These are phyloP conservation scores for Nidula niveotomentosa DNA, from an alignment of 1,284 basidiomycete species.

Conservation along the genomic window DNA sequence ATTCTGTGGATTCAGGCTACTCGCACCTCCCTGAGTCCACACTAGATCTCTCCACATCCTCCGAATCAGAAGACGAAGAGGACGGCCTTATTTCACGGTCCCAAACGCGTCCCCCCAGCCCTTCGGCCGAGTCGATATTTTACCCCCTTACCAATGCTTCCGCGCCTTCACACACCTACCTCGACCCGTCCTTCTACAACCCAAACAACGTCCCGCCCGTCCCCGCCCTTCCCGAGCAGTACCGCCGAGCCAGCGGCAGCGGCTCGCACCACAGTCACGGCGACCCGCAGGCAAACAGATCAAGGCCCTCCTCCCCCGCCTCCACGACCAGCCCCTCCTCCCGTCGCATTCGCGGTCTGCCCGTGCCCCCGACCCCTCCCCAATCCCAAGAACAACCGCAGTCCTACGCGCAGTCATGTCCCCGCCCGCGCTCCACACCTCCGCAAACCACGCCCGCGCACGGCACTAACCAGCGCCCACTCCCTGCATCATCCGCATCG, in stretches of 20 bases:
- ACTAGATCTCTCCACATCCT: constrained; percentile 28
- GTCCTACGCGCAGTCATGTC: not conserved
- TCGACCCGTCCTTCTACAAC: constrained; percentile 39
- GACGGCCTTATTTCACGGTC: constrained; percentile 19
- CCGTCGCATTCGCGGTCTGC: constrained; percentile 13
- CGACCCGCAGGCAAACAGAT: constrained; percentile 6
- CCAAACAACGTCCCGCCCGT: constrained; percentile 28
- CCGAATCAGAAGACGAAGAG: constrained; percentile 25
- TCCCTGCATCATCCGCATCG: not conserved
- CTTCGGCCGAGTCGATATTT: constrained; percentile 36
- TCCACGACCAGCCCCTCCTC: constrained; percentile 11
- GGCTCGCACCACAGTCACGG: not conserved
- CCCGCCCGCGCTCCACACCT: constrained; percentile 25
- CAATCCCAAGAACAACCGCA: constrained; percentile 7
- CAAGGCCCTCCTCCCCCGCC: constrained; percentile 22
- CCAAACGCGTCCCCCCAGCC: constrained; percentile 28
- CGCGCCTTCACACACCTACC: constrained; percentile 35
- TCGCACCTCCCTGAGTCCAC: not conserved
- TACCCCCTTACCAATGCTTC: constrained; percentile 26
- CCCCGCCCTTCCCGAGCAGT: constrained; percentile 31
- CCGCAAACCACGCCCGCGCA: constrained; percentile 6
- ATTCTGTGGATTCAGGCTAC: not conserved
- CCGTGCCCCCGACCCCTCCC: constrained; percentile 15
- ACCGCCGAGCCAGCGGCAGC: constrained; percentile 16
- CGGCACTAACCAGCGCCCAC: not conserved